Conservation (phyloP, 257 asterid species). For the Solanum sparsipilum region DNA sequence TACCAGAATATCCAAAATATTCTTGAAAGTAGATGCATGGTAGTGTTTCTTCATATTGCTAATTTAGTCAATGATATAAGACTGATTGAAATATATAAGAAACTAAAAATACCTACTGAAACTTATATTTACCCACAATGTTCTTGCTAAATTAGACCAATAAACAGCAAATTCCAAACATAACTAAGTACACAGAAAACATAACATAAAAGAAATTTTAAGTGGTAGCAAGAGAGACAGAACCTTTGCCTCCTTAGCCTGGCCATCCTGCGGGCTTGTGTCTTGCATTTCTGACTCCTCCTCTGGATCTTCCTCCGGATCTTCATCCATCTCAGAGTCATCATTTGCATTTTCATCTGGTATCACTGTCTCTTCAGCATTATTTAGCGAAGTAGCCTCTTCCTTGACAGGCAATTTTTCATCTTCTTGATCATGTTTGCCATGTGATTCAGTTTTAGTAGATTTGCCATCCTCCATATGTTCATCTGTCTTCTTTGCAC, state of each 20-base stretch:
- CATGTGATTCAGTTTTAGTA: slow-evolving; percentile 5
- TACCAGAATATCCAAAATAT: not conserved
- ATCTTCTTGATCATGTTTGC: slow-evolving; percentile 10
- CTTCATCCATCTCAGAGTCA: slow-evolving; percentile 27
- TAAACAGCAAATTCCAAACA: not conserved
- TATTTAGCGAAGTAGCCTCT: slow-evolving; percentile 14
- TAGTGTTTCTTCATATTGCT: not conserved
- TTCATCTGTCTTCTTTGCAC: slow-evolving; percentile 41
- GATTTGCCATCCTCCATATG: slow-evolving; percentile 21
- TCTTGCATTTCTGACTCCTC: slow-evolving; percentile 54
- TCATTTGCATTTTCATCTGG: slow-evolving; percentile 13
- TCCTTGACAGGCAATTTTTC: slow-evolving; percentile 24
- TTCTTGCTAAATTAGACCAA: not conserved
- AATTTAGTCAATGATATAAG: not conserved
- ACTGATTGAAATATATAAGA: not conserved
- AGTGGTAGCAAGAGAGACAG: not conserved
- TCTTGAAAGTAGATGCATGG: not conserved
- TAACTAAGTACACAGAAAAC: not conserved
- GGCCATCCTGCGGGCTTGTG: slow-evolving; percentile 20
- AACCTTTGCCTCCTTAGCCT: slow-evolving; percentile 38
- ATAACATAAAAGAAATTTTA: not conserved
- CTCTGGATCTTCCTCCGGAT: slow-evolving; percentile 48
- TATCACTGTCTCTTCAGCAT: slow-evolving; percentile 22
- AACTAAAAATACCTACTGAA: not conserved
- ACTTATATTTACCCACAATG: not conserved